phyloP scores from a whole-genome alignment of 805 yeast genomes.

The Candida incommunis region DNA sequence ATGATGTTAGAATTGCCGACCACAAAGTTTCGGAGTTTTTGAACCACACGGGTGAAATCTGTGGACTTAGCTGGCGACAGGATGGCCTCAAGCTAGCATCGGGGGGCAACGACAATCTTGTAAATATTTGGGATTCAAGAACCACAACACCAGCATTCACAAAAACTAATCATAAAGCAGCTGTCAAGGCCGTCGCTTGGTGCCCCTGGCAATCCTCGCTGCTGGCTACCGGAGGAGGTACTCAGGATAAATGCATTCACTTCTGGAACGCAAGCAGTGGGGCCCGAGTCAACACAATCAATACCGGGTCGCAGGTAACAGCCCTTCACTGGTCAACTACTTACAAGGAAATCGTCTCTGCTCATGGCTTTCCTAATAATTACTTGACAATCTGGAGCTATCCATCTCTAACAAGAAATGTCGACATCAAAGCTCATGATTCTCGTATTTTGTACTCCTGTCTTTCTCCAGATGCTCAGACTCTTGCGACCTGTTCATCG shows the following conservation, averaged over 20 bases:
- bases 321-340: constrained; percentile 73
- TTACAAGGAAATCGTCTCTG: constrained; percentile 65
- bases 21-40: constrained; percentile 51
- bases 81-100: constrained; percentile 81
- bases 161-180: constrained; percentile 76
- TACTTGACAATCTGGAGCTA: constrained; percentile 72
- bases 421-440: constrained; percentile 86
- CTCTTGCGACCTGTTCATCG: constrained; percentile 88
- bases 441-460: constrained; percentile 73
- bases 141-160: constrained; percentile 53
- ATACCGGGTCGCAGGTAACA: constrained; percentile 90
- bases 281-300: constrained; percentile 68
- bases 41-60: constrained; percentile 76
- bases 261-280: constrained; percentile 95
- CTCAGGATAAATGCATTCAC: constrained; percentile 74
- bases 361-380: constrained; percentile 89
- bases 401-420: constrained; percentile 75
- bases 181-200: constrained; percentile 92
- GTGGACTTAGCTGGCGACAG: constrained; percentile 74
- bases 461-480: constrained; percentile 78
- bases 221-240: constrained; percentile 96
- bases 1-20: constrained; percentile 75
- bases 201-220: constrained; percentile 74
- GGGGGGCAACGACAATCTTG: constrained; percentile 91
- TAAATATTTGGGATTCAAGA: constrained; percentile 86